Evolutionary conservation across 148 eudicot species (phyloP), one percentile per base, ranked within the genome.

Genomic region (Spergularia bocconei): DNA sequence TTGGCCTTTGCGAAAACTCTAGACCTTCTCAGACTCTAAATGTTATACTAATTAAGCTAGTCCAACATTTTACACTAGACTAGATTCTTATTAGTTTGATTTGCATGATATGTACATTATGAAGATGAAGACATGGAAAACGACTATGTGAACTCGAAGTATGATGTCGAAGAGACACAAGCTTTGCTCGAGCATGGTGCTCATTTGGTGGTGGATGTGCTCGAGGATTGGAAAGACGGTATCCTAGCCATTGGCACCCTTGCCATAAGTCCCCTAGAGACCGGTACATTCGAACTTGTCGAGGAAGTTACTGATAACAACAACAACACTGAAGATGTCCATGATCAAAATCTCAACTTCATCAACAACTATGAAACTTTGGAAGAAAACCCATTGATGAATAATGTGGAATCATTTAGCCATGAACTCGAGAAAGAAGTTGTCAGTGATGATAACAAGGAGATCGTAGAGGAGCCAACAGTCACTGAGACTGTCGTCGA

Each of bases 161-260:
- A 9, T 23, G 52, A 58, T 61, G 44, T 59, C 17, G 71, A 68
- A 48, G 79, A 76, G 51, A 76, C 11, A 20, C 67, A 60, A 59
- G 73, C 59, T 47, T 58, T 76, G n/a, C 67, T 76, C 2, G 73
- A 47, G 59, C 73, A 76, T 69, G 72, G 65, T 57, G 72, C 57
- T 58, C 66, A 75, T 48, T 54, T 71, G 25, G 36, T 50, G 8
- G n/a, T 33, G 53, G 58, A 85, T 58, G 73, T 77, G 63, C 52
- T 81, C 33, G 81, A 74, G 39, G 80, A 76, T 47, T 87, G 90
- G 93, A 83, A 75, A 3, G 88, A 86, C 41, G 84, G 88, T 39
- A 76, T 90, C 59, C 78, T 91, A 12, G 68, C 89, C 54, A 91
- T 91, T 55, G 92, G 96, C 41, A 88, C 92, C 36, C 72, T 91